phyloP scores from a whole-genome alignment of 306 rosid genomes.

The Trifolium repens region DNA sequence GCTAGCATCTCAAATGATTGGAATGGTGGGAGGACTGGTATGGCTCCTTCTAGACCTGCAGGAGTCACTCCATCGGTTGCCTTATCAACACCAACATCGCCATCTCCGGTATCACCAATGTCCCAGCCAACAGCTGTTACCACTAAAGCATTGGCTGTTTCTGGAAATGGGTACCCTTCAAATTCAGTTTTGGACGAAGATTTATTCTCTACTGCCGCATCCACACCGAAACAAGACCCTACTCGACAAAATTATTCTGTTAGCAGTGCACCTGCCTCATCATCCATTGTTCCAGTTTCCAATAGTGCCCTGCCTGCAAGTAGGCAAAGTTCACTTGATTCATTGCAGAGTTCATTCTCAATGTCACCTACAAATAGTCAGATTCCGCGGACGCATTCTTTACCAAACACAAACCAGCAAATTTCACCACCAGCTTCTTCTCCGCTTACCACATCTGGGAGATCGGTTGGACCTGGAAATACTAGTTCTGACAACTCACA shows the following conservation, averaged over 20 bases:
- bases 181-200: constrained; percentile 58
- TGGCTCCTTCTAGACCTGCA: constrained; percentile 62
- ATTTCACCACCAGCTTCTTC: constrained; percentile 64
- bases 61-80: constrained; percentile 60
- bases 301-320: constrained; percentile 59
- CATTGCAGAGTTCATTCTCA: constrained; percentile 68
- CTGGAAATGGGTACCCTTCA: constrained; percentile 83
- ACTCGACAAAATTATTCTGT: constrained; percentile 56
- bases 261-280: constrained; percentile 51
- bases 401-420: constrained; percentile 57
- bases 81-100: constrained; percentile 44
- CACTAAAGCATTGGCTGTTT: constrained; percentile 54
- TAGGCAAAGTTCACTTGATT: constrained; percentile 64
- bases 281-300: constrained; percentile 64
- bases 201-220: constrained; percentile 56
- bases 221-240: constrained; percentile 59
- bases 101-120: constrained; percentile 53
- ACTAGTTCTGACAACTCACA: constrained; percentile 62
- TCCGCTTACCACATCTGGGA: constrained; percentile 59
- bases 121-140: constrained; percentile 57
- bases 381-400: constrained; percentile 58
- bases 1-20: constrained; percentile 63
- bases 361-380: constrained; percentile 59
- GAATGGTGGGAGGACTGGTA: constrained; percentile 64
- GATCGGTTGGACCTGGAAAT: constrained; percentile 62